A percentile compares a stretch with the other conserved stretches of the same genome.
Evolutionary conservation across 2,329 filamentous ascomycete genomes (phyloP).

Genomic region (Orbilia quercus): DNA sequence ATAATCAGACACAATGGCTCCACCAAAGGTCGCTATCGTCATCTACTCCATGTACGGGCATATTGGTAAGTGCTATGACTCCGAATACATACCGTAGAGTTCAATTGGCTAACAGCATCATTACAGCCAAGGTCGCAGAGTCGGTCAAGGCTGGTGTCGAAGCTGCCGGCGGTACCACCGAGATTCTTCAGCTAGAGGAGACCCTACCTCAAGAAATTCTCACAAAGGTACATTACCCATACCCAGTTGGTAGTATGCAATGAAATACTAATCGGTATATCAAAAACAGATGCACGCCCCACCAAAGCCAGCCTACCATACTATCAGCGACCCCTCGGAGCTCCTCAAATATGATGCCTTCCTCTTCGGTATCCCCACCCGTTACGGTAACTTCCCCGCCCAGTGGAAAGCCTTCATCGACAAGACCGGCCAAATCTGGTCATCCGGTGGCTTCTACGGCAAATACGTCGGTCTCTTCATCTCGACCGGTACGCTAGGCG

Average conservation of each 20-base stretch:
- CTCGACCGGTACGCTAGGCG: constrained; percentile 83
- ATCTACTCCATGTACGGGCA: constrained; percentile 97
- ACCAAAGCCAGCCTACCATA: constrained; percentile 75
- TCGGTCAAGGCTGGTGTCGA: constrained; percentile 92
- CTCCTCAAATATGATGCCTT: constrained; percentile 80
- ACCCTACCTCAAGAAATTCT: constrained; percentile 87
- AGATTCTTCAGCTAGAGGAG: constrained; percentile 88
- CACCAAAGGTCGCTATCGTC: constrained; percentile 91
- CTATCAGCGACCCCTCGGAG: constrained; percentile 70
- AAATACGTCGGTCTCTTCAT: constrained; percentile 94
- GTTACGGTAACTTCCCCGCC: constrained; percentile 95
- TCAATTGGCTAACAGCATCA: constrained; percentile 17
- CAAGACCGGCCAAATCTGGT: constrained; percentile 86
- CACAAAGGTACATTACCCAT: constrained; percentile 67
- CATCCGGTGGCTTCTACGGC: constrained; percentile 78
- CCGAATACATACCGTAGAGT: not conserved
- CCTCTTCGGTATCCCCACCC: constrained; percentile 92
- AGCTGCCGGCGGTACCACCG: constrained; percentile 82
- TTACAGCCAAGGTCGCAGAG: constrained; percentile 74
- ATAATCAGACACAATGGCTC: constrained; percentile 72
- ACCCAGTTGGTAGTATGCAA: not conserved
- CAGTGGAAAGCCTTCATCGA: constrained; percentile 98
- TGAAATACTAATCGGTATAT: not conserved
- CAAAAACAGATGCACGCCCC: constrained; percentile 84
- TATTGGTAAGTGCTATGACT: constrained; percentile 65